These are phyloP conservation scores for Phytopythium vexans DNA, from an alignment of 352 stramenopile species.

Conservation along the genomic window DNA sequence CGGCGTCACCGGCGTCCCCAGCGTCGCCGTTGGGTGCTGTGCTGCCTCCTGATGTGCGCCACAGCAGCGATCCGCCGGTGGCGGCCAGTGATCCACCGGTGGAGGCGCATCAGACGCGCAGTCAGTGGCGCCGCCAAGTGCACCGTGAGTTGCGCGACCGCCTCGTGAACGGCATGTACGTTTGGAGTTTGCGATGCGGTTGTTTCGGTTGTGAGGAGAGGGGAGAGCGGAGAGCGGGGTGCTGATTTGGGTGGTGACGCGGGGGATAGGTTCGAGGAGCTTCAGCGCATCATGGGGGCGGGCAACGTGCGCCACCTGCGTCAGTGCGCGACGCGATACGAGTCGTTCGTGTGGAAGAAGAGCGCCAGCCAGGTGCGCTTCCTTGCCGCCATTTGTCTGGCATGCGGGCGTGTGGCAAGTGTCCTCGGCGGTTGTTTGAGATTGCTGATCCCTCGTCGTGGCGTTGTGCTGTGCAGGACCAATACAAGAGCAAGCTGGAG, in stretches of 20 bases:
- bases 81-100: no score
- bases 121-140: conserved; percentile 30
- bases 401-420: no score
- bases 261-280: conserved; percentile 40
- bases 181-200: background rate
- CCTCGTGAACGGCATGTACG: conserved; percentile 32
- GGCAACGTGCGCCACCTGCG: conserved; percentile 47
- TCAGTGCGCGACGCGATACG: conserved; percentile 59
- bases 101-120: background rate
- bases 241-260: background rate
- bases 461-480: no score
- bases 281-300: conserved; percentile 59
- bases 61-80: no score
- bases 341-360: conserved; percentile 72
- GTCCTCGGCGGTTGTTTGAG: no score
- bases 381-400: background rate
- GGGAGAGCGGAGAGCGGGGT: no score
- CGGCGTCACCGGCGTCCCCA: background rate
- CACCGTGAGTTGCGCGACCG: conserved; percentile 29
- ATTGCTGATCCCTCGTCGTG: no score
- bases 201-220: background rate
- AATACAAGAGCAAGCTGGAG: conserved; percentile 70
- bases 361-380: conserved; percentile 47
- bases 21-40: no score
- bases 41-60: no score